Percentiles rank a stretch among this genome's conserved stretches.
Conservation (phyloP, 257 asterid species). For the Lycium barbarum region DNA sequence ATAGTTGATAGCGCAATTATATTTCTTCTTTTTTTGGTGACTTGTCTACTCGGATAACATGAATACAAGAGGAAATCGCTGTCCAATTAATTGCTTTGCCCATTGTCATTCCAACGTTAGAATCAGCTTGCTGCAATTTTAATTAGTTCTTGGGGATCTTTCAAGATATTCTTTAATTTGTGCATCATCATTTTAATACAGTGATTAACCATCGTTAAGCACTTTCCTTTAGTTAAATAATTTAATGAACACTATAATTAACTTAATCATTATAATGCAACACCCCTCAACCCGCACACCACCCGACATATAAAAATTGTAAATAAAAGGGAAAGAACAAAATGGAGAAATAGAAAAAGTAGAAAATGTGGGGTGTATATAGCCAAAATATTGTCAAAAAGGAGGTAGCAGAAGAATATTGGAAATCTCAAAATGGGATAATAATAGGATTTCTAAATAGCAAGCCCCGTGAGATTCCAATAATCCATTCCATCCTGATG, state of each 20-base stretch:
- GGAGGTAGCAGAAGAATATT: background rate
- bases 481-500: background rate
- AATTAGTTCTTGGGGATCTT: background rate
- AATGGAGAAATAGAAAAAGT: background rate
- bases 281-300: background rate
- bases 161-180: background rate
- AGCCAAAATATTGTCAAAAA: background rate
- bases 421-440: background rate
- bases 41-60: slow-evolving; percentile 23
- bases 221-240: background rate
- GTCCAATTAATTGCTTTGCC: background rate
- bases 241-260: background rate
- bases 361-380: background rate
- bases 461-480: background rate
- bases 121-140: background rate
- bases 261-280: background rate
- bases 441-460: background rate
- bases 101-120: background rate
- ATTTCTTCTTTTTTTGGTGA: slow-evolving; percentile 17
- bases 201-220: background rate
- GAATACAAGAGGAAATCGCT: background rate
- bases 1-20: slow-evolving; percentile 7
- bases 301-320: background rate
- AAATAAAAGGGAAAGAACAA: background rate
- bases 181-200: background rate